Percentiles rank a stretch among this genome's conserved stretches.
Evolutionary conservation across 345 rosid genomes (phyloP).

Genomic region (Diplotaxis tenuifolia): DNA sequence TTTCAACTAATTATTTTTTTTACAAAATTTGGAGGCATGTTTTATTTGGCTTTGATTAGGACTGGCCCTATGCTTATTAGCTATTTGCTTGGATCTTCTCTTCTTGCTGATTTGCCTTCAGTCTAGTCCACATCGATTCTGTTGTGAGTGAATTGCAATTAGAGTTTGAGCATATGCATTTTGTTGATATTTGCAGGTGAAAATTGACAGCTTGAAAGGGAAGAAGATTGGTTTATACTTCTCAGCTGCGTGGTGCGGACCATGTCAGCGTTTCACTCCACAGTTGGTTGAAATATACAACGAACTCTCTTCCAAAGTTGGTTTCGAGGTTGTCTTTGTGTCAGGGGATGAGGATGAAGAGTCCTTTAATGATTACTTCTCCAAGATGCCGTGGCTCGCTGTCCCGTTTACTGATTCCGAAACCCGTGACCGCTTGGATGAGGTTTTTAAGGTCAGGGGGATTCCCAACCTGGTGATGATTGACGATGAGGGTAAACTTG

Average conservation of each 20-base stretch:
- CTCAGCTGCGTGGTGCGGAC: slow-evolving; percentile 88
- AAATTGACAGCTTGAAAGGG: slow-evolving; percentile 64
- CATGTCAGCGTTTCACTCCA: slow-evolving; percentile 69
- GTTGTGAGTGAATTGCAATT: background rate
- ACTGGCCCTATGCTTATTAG: background rate
- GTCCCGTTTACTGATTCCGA: slow-evolving; percentile 66
- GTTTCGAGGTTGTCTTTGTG: slow-evolving; percentile 63
- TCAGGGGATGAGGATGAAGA: slow-evolving; percentile 57
- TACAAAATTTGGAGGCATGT: too few relatives aligned
- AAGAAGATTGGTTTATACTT: slow-evolving; percentile 77
- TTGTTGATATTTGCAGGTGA: slow-evolving; percentile 44
- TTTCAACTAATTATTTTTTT: too few relatives aligned
- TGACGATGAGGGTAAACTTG: slow-evolving; percentile 55
- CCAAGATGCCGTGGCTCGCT: slow-evolving; percentile 89
- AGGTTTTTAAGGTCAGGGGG: slow-evolving; percentile 57
- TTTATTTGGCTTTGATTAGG: too few relatives aligned
- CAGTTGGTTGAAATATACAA: slow-evolving; percentile 51
- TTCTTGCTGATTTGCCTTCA: background rate
- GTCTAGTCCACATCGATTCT: background rate
- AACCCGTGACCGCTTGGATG: slow-evolving; percentile 48
- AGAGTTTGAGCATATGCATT: background rate
- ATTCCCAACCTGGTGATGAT: slow-evolving; percentile 71
- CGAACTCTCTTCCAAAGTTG: slow-evolving; percentile 47
- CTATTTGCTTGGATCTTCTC: background rate
- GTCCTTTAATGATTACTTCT: slow-evolving; percentile 56